Base-by-base conservation (phyloP, 805 yeast genomes). In the Myxozyma nipponensis region DNA sequence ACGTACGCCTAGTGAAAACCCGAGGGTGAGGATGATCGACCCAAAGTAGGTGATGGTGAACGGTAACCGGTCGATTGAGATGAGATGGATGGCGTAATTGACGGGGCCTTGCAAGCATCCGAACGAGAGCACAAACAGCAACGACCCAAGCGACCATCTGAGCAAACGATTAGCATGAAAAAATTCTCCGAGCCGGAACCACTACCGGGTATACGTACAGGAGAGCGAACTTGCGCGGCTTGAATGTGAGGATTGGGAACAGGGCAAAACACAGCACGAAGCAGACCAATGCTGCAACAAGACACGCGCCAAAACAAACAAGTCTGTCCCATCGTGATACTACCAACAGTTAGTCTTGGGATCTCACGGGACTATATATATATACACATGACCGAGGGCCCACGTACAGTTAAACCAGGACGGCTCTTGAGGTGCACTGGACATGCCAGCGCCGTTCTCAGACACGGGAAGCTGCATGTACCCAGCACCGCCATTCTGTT, bases 21-120 rank as follows among this genome's bases (percentile, higher is more conserved):
- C 84, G 42, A 93, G 72, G 0, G 98, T 93, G 48, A 82, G 68
- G 17, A 84, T 59, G 49, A 91, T 87, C 39, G 91, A 79, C n/a
- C 83, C 78, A 60, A 91, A 85, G 67, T 88, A 91, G 36, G 88
- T 81, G 9, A 77, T 58, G 0, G 96, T 82, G 66, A 93, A 91
- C 39, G 90, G 82, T 40, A 91, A 71, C 59, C 98, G 76, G 44
- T 81, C 84, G 34, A 77, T 76, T 2, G 95, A 83, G 3, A 84
- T 66, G 55, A 93, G 74, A 65, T 91, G 98, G 42, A 73, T 72
- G 38, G 80, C 55, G 65, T 88, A 93, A 32, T 83, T 82, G n/a
- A 80, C 74, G 0, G 97, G 97, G 0, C 98, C 98, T 71, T 89
- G 96, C 21, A 91, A 70, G 18, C 88, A 79, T 1, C 96, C 97